Conservation (phyloP, 148 eudicot genomes). For the Polygonum maritimum region DNA sequence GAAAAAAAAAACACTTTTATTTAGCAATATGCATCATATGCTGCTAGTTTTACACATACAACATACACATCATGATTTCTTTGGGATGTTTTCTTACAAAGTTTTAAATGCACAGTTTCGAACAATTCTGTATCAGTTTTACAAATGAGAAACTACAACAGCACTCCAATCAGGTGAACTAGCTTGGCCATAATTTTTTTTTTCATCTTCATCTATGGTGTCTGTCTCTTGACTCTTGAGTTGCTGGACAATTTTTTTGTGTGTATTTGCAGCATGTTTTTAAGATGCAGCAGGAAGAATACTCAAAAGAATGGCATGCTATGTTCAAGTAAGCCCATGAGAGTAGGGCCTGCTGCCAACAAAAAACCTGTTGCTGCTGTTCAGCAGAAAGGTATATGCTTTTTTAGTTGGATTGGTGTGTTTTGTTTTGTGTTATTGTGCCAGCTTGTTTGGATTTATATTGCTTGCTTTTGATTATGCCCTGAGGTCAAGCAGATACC, state of each 20-base stretch:
- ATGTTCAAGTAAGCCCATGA: conserved; percentile 85
- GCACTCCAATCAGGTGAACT: conserved; percentile 48
- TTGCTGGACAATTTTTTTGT: not conserved
- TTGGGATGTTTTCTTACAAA: conserved; percentile 11
- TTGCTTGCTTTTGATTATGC: conserved; percentile 20
- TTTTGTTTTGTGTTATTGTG: not conserved
- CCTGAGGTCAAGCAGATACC: conserved; percentile 19
- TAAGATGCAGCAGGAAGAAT: conserved; percentile 59
- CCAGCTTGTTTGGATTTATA: conserved; percentile 7
- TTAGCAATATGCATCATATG: not conserved
- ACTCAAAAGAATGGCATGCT: conserved; percentile 82
- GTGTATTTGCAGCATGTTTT: conserved; percentile 45
- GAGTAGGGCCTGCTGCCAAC: conserved; percentile 88
- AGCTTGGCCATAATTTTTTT: not conserved
- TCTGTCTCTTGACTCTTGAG: not conserved
- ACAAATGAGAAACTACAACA: conserved; percentile 57
- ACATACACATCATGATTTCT: not conserved
- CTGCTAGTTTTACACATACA: not conserved
- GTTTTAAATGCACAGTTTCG: conserved; percentile 30
- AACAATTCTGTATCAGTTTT: conserved; percentile 53
- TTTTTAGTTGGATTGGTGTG: conserved; percentile 7
- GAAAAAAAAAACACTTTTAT: not conserved
- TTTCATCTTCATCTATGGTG: not conserved
- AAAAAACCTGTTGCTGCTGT: conserved; percentile 47
- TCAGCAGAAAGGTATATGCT: conserved; percentile 70